Evolutionary conservation across 345 rosid species (phyloP), one percentile per base, ranked within the genome.

Genomic region (Crucihimalaya himalaica): DNA sequence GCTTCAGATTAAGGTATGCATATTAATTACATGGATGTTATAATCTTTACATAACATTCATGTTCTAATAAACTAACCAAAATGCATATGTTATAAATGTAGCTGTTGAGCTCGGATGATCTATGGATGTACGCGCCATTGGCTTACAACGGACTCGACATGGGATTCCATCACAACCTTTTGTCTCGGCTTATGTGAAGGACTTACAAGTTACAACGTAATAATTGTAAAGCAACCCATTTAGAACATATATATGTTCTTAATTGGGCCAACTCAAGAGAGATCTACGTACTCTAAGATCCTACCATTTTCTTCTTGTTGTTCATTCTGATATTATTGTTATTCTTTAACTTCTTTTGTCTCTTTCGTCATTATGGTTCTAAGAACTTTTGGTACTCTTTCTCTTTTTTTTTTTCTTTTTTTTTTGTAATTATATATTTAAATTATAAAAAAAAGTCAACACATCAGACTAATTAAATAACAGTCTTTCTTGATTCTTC

Each of bases 91-190:
- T 64, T 71, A 29, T 45, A 23, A 31, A 56, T 86, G 82, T 75
- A 94, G 98, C 83, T 94, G 21, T 79, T 94, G 68, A 94, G 99
- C 88, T 91, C 97, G 10, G 97, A 94, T 82, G 96, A 94, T 20
- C 73, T 91, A 47, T 94, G 99, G 99, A 94, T 94, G 97, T 89
- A 88, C 42, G 97, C 97, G 45, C 99, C 99, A 28, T 74, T 94
- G 16, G 97, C 97, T 77, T 88, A 86, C 88, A 94, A 89, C 66
- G 98, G 96, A 28, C 54, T 89, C 1, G 98, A 91, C 63, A 78
- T 86, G 76, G 94, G 93, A 51, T 88, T 91, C 72, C 81, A 89
- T 84, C 82, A 78, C 74, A 89, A 86, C 78, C 72, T 89, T 70
- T 82, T 88, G 77, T 50, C 79, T 45, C 78, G 83, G 56, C 74